Evolutionary conservation across 83 land plant genomes (phyloP).

Genomic region (Isoetes engelmannii): DNA sequence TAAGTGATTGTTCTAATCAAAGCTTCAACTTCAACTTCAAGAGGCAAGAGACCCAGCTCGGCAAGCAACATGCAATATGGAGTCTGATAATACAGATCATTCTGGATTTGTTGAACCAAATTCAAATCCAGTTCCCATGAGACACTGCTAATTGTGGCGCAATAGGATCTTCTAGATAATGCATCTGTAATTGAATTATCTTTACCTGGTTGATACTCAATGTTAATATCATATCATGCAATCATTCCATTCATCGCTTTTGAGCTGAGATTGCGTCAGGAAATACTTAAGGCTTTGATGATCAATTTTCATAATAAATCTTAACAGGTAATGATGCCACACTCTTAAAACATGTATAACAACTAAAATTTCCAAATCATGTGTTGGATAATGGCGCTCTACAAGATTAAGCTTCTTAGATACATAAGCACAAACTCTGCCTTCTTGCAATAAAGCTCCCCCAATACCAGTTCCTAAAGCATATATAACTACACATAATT

Average conservation of each 20-base stretch:
- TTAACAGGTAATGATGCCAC: conserved; percentile 10
- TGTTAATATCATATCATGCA: neutral
- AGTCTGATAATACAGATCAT: too few relatives aligned
- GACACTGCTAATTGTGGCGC: neutral
- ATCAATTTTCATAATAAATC: neutral
- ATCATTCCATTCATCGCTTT: neutral
- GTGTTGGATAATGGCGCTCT: conserved; percentile 1
- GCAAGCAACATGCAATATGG: too few relatives aligned
- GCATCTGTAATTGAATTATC: conserved; percentile 16
- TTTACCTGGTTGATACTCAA: neutral
- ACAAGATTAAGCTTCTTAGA: neutral
- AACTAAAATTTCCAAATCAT: neutral
- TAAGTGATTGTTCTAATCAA: too few relatives aligned
- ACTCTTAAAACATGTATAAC: neutral
- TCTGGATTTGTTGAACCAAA: too few relatives aligned
- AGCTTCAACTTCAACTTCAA: too few relatives aligned
- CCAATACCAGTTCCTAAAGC: conserved; percentile 5
- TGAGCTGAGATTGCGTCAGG: neutral
- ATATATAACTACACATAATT: neutral
- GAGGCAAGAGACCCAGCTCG: too few relatives aligned
- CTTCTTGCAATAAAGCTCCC: conserved; percentile 6
- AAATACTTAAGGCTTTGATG: neutral
- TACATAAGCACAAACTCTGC: conserved; percentile 12
- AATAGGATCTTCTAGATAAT: conserved; percentile 1
- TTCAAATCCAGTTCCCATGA: neutral